A percentile compares a stretch with the other conserved stretches of the same genome.
phyloP scores from a whole-genome alignment of 441 rosid genomes.

The Theobroma grandiflorum region DNA sequence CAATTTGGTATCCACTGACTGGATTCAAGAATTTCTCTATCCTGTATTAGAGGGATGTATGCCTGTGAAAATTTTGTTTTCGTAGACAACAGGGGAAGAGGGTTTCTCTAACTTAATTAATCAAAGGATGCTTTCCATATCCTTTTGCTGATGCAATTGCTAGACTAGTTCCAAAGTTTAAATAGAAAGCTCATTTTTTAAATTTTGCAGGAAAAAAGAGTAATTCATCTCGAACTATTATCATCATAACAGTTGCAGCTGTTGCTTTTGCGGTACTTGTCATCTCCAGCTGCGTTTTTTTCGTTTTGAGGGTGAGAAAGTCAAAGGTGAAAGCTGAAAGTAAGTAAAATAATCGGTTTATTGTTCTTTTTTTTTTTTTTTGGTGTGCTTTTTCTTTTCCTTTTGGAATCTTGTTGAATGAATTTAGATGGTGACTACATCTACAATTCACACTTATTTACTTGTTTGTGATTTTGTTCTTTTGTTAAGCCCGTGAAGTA shows the following conservation, averaged over 20 bases:
- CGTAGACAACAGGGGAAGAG: neutral
- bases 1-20: neutral
- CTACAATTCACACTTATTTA: slow-evolving; percentile 7
- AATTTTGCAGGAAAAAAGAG: slow-evolving; percentile 33
- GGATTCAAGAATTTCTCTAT: neutral
- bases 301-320: slow-evolving; percentile 20
- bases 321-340: slow-evolving; percentile 25
- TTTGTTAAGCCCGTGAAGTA: neutral
- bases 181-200: neutral
- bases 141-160: slow-evolving; percentile 16
- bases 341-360: slow-evolving; percentile 27
- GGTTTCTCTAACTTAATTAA: neutral
- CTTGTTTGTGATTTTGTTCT: slow-evolving; percentile 2
- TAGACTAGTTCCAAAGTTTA: neutral
- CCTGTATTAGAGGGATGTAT: neutral
- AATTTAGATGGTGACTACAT: slow-evolving; percentile 26
- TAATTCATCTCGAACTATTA: slow-evolving; percentile 18
- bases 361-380: neutral
- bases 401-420: neutral
- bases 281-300: slow-evolving; percentile 23
- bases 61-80: neutral
- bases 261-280: slow-evolving; percentile 22
- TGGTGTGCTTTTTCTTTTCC: neutral
- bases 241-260: slow-evolving; percentile 21
- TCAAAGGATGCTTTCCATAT: slow-evolving; percentile 31